phyloP scores from a whole-genome alignment of 345 rosid genomes.

The Erysimum cheiranthoides region DNA sequence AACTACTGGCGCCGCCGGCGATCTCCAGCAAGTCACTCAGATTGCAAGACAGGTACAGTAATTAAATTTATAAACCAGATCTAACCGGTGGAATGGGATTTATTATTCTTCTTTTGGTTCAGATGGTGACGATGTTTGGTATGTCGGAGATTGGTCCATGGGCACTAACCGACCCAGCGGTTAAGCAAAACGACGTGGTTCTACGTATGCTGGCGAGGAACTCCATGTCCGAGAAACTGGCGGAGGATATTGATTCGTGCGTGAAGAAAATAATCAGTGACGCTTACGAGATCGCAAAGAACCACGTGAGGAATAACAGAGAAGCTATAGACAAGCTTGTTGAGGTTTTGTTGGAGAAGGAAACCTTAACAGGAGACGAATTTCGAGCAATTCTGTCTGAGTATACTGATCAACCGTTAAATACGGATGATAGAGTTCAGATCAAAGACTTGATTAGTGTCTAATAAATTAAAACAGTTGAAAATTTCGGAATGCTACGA shows the following conservation, averaged over 20 bases:
- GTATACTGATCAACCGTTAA: slow-evolving; percentile 42
- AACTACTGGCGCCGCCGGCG: slow-evolving; percentile 76
- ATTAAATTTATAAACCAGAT: background rate
- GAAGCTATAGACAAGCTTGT: slow-evolving; percentile 78
- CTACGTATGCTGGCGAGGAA: slow-evolving; percentile 72
- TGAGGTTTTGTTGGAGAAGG: slow-evolving; percentile 74
- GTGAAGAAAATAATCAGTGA: slow-evolving; percentile 52
- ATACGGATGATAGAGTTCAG: slow-evolving; percentile 40
- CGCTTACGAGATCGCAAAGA: slow-evolving; percentile 67
- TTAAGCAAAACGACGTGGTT: slow-evolving; percentile 59
- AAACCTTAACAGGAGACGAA: slow-evolving; percentile 70
- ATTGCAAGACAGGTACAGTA: slow-evolving; percentile 66
- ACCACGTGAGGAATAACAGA: slow-evolving; percentile 59
- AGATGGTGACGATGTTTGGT: slow-evolving; percentile 84
- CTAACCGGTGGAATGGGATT: background rate
- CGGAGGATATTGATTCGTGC: slow-evolving; percentile 63
- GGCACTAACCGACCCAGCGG: slow-evolving; percentile 63
- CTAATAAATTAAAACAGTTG: slow-evolving; percentile 30
- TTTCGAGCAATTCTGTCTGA: slow-evolving; percentile 67
- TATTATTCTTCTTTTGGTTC: slow-evolving; percentile 19
- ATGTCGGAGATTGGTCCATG: slow-evolving; percentile 84
- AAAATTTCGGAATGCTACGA: background rate
- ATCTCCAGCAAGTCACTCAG: slow-evolving; percentile 68
- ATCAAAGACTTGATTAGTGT: slow-evolving; percentile 51
- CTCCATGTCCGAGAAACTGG: slow-evolving; percentile 72